Conservation (phyloP, 78 protist genomes). For the Dictyostelium intermedium region DNA sequence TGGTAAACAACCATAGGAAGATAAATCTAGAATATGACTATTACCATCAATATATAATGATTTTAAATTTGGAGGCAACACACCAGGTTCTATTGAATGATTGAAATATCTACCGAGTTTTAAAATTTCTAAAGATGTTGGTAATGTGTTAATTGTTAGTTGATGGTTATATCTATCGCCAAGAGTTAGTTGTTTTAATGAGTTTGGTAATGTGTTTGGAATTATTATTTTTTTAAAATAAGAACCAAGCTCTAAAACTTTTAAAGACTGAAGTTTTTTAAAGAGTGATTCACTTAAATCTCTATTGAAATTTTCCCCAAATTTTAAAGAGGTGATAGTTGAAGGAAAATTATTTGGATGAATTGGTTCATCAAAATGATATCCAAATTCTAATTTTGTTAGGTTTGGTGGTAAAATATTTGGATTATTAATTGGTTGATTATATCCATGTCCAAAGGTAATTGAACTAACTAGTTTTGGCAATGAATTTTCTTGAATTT, state of each 20-base stretch:
- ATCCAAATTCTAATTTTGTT: not conserved
- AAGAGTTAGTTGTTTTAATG: not conserved
- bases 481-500: not conserved
- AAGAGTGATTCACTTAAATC: not conserved
- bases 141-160: not conserved
- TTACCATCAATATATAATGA: not conserved
- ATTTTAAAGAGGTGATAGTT: not conserved
- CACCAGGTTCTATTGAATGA: not conserved
- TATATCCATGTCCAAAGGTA: not conserved
- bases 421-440: not conserved
- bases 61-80: not conserved
- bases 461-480: not conserved
- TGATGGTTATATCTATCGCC: not conserved
- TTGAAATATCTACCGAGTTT: not conserved
- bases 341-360: not conserved
- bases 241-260: not conserved
- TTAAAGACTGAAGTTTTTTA: not conserved
- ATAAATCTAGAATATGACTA: not conserved
- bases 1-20: not conserved
- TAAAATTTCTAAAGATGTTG: not conserved
- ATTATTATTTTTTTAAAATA: not conserved
- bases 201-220: not conserved
- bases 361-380: not conserved
- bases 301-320: not conserved
- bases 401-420: not conserved